phyloP scores from a whole-genome alignment of 768 basidiomycete genomes.

The Tulasnella sp. region DNA sequence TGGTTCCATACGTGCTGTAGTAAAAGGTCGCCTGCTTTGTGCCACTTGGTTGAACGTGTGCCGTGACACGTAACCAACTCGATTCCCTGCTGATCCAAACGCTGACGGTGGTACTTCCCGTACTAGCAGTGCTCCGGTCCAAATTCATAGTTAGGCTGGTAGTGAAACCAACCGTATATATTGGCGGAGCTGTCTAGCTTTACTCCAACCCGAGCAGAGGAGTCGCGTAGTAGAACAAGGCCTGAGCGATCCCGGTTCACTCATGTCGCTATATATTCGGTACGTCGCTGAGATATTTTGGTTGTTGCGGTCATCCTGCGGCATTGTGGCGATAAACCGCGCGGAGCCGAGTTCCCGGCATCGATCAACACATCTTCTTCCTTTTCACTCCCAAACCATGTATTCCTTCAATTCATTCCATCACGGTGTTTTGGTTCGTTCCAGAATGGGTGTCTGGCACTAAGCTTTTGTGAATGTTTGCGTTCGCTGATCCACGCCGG shows the following conservation, averaged over 20 bases:
- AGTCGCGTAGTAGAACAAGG: conserved; percentile 29
- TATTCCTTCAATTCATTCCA: too few species aligned
- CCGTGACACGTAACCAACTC: not conserved
- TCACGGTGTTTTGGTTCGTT: too few species aligned
- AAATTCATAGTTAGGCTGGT: not conserved
- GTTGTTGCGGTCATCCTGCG: too few species aligned
- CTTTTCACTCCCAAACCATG: too few species aligned
- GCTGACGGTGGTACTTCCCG: not conserved
- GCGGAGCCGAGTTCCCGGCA: too few species aligned
- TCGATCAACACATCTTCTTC: too few species aligned
- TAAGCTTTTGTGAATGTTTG: too few species aligned
- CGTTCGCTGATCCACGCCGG: too few species aligned
- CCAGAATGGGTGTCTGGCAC: too few species aligned
- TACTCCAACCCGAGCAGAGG: not conserved
- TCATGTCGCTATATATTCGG: conserved; percentile 12
- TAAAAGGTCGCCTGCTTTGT: not conserved
- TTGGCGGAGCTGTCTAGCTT: not conserved
- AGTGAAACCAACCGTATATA: not conserved
- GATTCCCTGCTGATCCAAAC: not conserved
- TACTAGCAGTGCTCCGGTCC: not conserved
- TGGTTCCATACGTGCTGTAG: not conserved
- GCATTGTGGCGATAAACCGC: too few species aligned
- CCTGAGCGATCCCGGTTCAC: conserved; percentile 13
- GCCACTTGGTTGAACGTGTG: not conserved
- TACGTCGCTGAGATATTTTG: too few species aligned